A percentile compares a stretch with the other conserved stretches of the same genome.
Conservation (phyloP, 371 early-diverging fungal genomes). For the Apophysomyces variabilis region DNA sequence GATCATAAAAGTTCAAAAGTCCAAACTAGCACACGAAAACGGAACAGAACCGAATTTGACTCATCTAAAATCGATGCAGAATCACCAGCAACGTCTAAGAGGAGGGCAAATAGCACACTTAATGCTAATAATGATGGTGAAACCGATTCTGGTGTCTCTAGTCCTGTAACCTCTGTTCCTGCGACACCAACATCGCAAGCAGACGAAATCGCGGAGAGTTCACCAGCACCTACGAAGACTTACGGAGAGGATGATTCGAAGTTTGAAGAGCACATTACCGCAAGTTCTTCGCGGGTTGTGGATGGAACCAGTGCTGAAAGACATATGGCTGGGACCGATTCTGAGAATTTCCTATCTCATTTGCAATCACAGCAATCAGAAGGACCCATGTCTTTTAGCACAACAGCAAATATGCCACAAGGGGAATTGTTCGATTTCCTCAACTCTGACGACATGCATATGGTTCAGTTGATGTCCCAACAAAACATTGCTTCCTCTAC, state of each 20-base stretch:
- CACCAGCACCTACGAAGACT: slow-evolving; percentile 1
- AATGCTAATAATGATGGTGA: slow-evolving; percentile 24
- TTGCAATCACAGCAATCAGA: slow-evolving; percentile 1
- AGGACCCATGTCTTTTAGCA: neutral
- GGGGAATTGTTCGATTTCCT: slow-evolving; percentile 27
- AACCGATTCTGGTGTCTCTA: slow-evolving; percentile 53
- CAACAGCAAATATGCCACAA: slow-evolving; percentile 24
- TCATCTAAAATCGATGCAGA: slow-evolving; percentile 25
- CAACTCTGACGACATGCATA: slow-evolving; percentile 20
- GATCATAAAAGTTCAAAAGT: slow-evolving; percentile 84
- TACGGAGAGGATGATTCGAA: slow-evolving; percentile 2
- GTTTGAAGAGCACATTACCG: neutral
- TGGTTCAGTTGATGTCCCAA: slow-evolving; percentile 29
- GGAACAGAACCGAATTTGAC: slow-evolving; percentile 45
- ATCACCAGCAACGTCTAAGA: slow-evolving; percentile 17
- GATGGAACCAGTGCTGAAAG: neutral
- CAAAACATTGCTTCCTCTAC: neutral
- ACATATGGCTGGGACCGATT: neutral
- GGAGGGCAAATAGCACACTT: slow-evolving; percentile 12
- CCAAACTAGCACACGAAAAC: slow-evolving; percentile 38
- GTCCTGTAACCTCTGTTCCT: slow-evolving; percentile 51
- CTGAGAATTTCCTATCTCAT: neutral
- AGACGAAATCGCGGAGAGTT: slow-evolving; percentile 33
- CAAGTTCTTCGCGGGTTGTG: neutral
- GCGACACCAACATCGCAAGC: slow-evolving; percentile 49